These are phyloP conservation scores for Xylaria palmicola DNA, from an alignment of 495 filamentous ascomycete genomes.

Conservation along the genomic window DNA sequence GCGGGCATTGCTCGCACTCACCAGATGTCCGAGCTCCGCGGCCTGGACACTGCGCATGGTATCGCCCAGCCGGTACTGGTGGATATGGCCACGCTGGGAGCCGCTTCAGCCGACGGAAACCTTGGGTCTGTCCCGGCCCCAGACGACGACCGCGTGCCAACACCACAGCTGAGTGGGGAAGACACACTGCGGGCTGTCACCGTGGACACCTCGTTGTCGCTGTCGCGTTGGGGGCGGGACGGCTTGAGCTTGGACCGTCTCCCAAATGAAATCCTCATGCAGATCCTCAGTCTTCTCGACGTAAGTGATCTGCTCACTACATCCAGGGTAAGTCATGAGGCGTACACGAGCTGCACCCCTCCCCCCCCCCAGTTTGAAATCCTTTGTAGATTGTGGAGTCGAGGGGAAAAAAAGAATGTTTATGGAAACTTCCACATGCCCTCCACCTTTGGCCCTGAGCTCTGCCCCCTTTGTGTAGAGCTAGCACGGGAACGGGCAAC, in stretches of 20 bases:
- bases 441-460: too few species aligned
- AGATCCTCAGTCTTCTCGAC: conserved; percentile 56
- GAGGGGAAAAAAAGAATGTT: too few species aligned
- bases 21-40: neutral
- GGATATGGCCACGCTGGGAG: neutral
- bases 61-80: neutral
- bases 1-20: neutral
- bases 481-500: too few species aligned
- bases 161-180: conserved; percentile 1
- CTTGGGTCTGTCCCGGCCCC: conserved; percentile 4
- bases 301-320: conserved; percentile 56
- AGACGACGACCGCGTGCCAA: conserved; percentile 2
- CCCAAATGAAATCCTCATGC: conserved; percentile 57
- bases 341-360: neutral
- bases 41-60: neutral
- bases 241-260: conserved; percentile 35
- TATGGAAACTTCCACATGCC: too few species aligned
- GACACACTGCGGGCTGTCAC: neutral
- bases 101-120: conserved; percentile 20
- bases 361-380: too few species aligned
- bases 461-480: too few species aligned
- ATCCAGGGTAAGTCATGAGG: conserved; percentile 48
- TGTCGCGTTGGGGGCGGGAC: conserved; percentile 29
- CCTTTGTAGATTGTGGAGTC: too few species aligned
- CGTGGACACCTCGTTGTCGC: conserved; percentile 3